Base-by-base conservation (phyloP, 2,329 filamentous ascomycete species). In the Colletotrichum gloeosporioides region DNA sequence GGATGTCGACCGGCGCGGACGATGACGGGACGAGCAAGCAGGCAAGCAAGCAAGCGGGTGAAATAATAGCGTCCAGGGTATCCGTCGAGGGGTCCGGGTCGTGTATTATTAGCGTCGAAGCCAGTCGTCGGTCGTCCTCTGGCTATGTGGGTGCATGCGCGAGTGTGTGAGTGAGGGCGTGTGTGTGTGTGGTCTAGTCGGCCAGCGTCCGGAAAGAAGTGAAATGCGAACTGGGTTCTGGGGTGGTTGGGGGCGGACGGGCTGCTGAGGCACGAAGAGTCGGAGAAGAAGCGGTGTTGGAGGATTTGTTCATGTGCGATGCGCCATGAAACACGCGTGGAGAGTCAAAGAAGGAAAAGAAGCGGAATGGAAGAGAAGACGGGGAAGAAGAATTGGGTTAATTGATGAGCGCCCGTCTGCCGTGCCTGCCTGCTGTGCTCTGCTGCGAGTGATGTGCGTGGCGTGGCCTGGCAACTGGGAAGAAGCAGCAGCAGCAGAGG, bases 241-340 rank as follows among this genome's bases (percentile, higher is more conserved):
- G 59, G 29, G 29, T 22, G 22, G 25, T 18, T 34, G 36, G 39
- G 29, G 57, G 59, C 22, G 36, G 39, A 25, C 18, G 67, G 68
- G 57, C 57, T 70, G 34, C 49, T 72, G 73, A 75, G 29, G 73
- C 73, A 75, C 73, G 31, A 72, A 44, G 39, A 73, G 73, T 76
- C 57, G 34, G 73, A 73, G 73, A 68, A 73, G 69, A 36, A 16
- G 36, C 22, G 7, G 59, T 29, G 57, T 66, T 57, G 69, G n/a
- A 39, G 53, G 15, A 55, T 36, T 44, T 16, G 36, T 62, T 72
- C 44, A 67, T 75, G 73, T 57, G 39, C 55, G 34, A 31, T 22
- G n/a, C 59, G 32, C 69, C 63, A 62, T 67, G 55, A 73, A 73
- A 73, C 69, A 44, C 36, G 27, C 62, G 69, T 64, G 63, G 39